Conservation (phyloP, 1,139 yeast genomes). For the Protomyces inundatus region DNA sequence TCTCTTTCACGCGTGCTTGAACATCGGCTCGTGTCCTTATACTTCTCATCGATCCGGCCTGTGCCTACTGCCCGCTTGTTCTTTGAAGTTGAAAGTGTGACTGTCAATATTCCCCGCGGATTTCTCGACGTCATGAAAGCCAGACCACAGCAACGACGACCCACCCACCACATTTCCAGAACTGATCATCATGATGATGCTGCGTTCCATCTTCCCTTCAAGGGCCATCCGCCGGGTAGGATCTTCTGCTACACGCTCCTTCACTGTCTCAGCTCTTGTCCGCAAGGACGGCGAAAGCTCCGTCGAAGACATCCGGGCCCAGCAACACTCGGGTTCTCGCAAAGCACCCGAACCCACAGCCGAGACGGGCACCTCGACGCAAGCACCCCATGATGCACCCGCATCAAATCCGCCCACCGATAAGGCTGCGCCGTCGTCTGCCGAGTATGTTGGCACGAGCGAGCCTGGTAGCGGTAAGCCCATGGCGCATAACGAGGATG, state of each 20-base stretch:
- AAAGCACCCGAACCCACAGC: conserved; percentile 20
- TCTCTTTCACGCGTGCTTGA: not conserved
- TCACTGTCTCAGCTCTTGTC: not conserved
- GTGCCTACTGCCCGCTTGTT: too few relatives aligned
- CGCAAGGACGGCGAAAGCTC: not conserved
- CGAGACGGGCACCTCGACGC: conserved; percentile 24
- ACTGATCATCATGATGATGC: not conserved
- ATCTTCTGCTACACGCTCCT: not conserved
- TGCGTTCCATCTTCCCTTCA: not conserved
- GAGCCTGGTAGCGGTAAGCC: conserved; percentile 2
- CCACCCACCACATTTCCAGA: too few relatives aligned
- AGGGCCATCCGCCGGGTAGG: not conserved
- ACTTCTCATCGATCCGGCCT: too few relatives aligned
- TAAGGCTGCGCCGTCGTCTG: not conserved
- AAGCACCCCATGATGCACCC: conserved; percentile 12
- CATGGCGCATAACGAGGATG: conserved; percentile 16
- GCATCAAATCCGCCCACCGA: not conserved
- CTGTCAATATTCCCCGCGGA: too few relatives aligned
- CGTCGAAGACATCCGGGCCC: conserved; percentile 9
- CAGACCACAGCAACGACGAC: too few relatives aligned
- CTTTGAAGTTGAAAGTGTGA: too few relatives aligned
- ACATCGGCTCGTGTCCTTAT: not conserved
- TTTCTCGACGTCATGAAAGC: too few relatives aligned
- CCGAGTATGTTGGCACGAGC: conserved; percentile 7
- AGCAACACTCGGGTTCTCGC: conserved; percentile 20